Evolutionary conservation across 352 stramenopile species (phyloP).

Genomic region (Phytophthora lateralis): DNA sequence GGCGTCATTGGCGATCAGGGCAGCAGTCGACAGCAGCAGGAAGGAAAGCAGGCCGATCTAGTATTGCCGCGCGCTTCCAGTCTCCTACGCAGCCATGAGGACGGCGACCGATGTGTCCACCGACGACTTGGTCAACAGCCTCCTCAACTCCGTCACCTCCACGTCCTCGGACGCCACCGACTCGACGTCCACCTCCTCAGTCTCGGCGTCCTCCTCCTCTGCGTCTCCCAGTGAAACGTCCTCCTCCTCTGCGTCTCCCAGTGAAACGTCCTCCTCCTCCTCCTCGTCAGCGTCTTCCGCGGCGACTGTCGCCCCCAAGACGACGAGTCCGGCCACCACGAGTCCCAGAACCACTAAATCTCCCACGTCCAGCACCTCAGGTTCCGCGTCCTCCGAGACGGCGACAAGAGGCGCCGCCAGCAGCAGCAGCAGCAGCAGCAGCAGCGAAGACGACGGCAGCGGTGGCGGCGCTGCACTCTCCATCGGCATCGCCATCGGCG

Average conservation of each 20-base stretch:
- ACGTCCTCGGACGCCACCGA: background rate
- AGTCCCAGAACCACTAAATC: background rate
- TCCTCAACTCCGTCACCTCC: constrained; percentile 43
- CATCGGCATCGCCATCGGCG: constrained; percentile 35
- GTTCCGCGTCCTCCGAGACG: constrained; percentile 15
- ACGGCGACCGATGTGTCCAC: constrained; percentile 38
- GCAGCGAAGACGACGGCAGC: background rate
- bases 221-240: constrained; percentile 6
- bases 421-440: background rate
- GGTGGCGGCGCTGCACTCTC: constrained; percentile 15
- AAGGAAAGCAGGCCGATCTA: background rate
- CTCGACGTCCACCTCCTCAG: background rate
- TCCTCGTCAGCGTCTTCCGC: constrained; percentile 1
- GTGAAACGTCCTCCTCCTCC: constrained; percentile 5
- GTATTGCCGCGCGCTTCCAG: background rate
- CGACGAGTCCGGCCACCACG: background rate
- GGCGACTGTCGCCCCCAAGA: background rate
- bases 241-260: constrained; percentile 1
- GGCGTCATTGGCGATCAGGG: constrained; percentile 24
- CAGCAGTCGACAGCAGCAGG: background rate
- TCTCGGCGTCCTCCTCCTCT: constrained; percentile 12
- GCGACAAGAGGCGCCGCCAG: constrained; percentile 6
- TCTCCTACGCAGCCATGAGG: constrained; percentile 19
- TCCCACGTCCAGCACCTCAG: constrained; percentile 3
- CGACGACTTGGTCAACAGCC: constrained; percentile 48